Evolutionary conservation across 140 eudicot genomes (phyloP), one percentile per base, ranked within the genome.

Genomic region (Anethum foeniculum): DNA sequence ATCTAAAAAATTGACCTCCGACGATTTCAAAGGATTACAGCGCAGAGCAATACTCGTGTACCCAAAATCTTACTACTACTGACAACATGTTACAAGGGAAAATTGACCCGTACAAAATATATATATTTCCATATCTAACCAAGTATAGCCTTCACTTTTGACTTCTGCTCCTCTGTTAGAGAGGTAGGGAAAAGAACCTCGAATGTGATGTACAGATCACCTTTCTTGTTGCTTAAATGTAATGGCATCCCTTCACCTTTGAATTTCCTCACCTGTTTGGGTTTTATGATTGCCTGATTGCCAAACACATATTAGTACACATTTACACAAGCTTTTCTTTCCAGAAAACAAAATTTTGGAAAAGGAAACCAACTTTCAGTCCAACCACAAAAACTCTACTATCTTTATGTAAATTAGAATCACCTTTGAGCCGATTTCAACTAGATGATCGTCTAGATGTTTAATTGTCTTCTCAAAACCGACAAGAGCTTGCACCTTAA

Each of bases 171-270:
- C 28, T 90, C 93, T 60, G 96, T 89, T 73, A 95, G 81, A 58
- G 97, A 85, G 48, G 90, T 86, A 28, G 99, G 99, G 86, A 95
- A 95, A 47, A 92, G 82, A 71, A 95, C 97, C 85, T 95, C 99
- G 36, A 89, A 92, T 1, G 93, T 88, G 64, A 95, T 91, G 60
- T 88, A 91, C 44, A 95, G 39, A 81, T 92, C 97, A 5, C 99
- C 99, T 83, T 91, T 95, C 87, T 92, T 90, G 84, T 89, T 90
- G 87, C 93, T 92, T 21, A 77, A 87, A 77, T 95, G 97, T 78
- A 95, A 52, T 10, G 99, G 97, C 99, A 95, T 95, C 71, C 99
- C 99, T 88, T 93, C 98, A n/a, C 98, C 95, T 91, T 88, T 93
- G 46, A 93, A 88, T 75, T 91, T 93, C 86, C 88, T 93, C 77